A percentile compares a stretch with the other conserved stretches of the same genome.
Conservation (phyloP, 148 eudicot genomes). For the Heliosperma pusillum region DNA sequence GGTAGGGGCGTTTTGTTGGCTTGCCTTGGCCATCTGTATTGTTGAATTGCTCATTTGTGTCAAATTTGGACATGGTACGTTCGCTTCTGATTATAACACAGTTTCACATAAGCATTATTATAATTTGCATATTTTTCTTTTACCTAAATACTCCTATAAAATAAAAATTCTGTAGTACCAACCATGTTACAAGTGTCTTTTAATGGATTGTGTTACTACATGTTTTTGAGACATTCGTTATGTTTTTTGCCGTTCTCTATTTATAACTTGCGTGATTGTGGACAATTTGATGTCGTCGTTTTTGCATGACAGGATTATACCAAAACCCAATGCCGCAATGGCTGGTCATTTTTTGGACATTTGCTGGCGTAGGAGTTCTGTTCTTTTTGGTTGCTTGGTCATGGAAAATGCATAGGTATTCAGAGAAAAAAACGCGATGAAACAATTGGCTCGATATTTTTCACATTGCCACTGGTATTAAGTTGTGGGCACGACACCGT, state of each 20-base stretch:
- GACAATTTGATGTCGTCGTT: not conserved
- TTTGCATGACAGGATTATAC: slow-evolving; percentile 56
- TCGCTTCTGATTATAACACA: not conserved
- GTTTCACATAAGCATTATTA: too few relatives aligned
- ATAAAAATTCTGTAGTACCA: too few relatives aligned
- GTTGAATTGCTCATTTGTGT: slow-evolving; percentile 88
- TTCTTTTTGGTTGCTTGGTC: slow-evolving; percentile 67
- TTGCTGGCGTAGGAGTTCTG: slow-evolving; percentile 38
- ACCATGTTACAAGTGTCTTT: too few relatives aligned
- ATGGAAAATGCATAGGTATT: slow-evolving; percentile 51
- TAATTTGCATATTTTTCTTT: too few relatives aligned
- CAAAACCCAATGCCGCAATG: slow-evolving; percentile 77
- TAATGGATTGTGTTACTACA: not conserved
- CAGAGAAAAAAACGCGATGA: slow-evolving; percentile 62
- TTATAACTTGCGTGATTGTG: not conserved
- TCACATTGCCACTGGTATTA: not conserved
- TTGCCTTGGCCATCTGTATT: slow-evolving; percentile 89
- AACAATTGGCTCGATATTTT: slow-evolving; percentile 10
- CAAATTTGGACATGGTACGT: slow-evolving; percentile 90
- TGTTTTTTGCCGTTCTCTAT: not conserved
- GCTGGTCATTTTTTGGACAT: slow-evolving; percentile 74
- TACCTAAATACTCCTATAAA: too few relatives aligned
- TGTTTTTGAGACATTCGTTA: not conserved
- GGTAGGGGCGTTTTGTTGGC: slow-evolving; percentile 96
- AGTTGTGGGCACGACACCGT: not conserved